A percentile compares a stretch with the other conserved stretches of the same genome.
These are phyloP conservation scores for Tetraselmis chui DNA, from an alignment of 139 green algal genomes.

Conservation along the genomic window DNA sequence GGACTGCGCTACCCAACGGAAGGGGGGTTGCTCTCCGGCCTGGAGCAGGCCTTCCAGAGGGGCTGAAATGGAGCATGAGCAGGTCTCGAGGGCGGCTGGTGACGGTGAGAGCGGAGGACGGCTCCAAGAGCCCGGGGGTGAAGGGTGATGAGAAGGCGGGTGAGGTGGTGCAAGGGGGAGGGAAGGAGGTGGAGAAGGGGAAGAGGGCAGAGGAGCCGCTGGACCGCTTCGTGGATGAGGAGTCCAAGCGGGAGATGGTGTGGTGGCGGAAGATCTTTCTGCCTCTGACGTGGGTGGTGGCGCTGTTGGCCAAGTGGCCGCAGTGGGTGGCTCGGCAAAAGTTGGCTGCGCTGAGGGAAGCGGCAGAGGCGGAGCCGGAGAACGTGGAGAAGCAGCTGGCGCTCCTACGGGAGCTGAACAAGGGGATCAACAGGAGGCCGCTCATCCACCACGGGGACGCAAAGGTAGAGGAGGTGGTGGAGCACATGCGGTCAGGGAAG, in stretches of 20 bases:
- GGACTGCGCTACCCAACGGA: too few species aligned
- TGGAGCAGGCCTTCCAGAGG: too few species aligned
- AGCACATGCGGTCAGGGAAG: conserved; percentile 20
- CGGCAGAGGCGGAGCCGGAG: conserved; percentile 29
- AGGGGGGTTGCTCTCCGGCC: too few species aligned
- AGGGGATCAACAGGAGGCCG: not conserved
- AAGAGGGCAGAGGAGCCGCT: not conserved
- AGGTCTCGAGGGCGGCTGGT: too few species aligned
- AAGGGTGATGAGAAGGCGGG: too few species aligned
- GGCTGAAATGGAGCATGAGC: too few species aligned
- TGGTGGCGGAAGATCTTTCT: not conserved
- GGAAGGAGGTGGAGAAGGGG: not conserved
- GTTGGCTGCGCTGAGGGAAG: conserved; percentile 29
- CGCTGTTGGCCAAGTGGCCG: not conserved
- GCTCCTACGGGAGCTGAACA: conserved; percentile 40
- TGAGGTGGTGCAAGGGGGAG: too few species aligned
- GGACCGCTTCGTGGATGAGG: not conserved
- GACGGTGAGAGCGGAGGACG: too few species aligned
- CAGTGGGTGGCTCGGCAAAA: conserved; percentile 35
- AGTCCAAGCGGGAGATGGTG: not conserved
- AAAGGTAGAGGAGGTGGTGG: conserved; percentile 34
- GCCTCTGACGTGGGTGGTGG: not conserved
- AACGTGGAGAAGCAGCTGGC: conserved; percentile 36
- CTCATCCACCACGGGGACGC: conserved; percentile 17
- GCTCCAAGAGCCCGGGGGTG: too few species aligned